Conservation (phyloP, 2,329 filamentous ascomycete species). For the Microdochium bolleyi region DNA sequence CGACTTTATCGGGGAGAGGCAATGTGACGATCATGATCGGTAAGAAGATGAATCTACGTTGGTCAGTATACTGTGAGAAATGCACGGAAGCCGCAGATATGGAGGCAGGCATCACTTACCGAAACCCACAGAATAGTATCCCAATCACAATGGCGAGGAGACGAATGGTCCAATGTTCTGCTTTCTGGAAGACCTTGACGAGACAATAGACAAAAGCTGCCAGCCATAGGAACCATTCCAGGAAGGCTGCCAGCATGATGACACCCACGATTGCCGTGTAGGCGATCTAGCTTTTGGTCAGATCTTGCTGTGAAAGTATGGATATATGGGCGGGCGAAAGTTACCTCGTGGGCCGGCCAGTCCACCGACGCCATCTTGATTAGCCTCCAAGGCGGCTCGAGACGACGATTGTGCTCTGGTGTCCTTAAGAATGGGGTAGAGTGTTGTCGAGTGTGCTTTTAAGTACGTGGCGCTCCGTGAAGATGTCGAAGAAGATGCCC, state of each 20-base stretch:
- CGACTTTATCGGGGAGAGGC: conserved; percentile 67
- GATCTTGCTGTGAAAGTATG: not conserved
- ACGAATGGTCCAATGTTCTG: conserved; percentile 78
- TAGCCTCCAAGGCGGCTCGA: not conserved
- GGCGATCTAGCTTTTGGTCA: conserved; percentile 54
- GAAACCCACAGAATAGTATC: conserved; percentile 62
- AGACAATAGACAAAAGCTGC: conserved; percentile 91
- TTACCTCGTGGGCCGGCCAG: conserved; percentile 45
- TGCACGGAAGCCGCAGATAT: no score
- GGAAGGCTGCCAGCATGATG: conserved; percentile 73
- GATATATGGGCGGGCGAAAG: conserved; percentile 6
- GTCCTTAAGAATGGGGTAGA: not conserved
- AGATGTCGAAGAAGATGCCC: no score
- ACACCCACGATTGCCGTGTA: conserved; percentile 75
- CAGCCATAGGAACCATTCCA: conserved; percentile 95
- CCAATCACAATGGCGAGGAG: conserved; percentile 71
- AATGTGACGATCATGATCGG: conserved; percentile 93
- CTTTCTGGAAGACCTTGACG: conserved; percentile 80
- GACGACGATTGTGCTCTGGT: not conserved
- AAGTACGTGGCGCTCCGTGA: no score
- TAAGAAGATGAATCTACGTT: conserved; percentile 67
- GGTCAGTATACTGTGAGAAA: not conserved
- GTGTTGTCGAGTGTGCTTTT: not conserved
- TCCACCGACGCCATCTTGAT: conserved; percentile 30
- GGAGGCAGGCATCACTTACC: conserved; percentile 53